phyloP scores from a whole-genome alignment of 2,329 filamentous ascomycete genomes.

The Tetracladium maxilliforme region DNA sequence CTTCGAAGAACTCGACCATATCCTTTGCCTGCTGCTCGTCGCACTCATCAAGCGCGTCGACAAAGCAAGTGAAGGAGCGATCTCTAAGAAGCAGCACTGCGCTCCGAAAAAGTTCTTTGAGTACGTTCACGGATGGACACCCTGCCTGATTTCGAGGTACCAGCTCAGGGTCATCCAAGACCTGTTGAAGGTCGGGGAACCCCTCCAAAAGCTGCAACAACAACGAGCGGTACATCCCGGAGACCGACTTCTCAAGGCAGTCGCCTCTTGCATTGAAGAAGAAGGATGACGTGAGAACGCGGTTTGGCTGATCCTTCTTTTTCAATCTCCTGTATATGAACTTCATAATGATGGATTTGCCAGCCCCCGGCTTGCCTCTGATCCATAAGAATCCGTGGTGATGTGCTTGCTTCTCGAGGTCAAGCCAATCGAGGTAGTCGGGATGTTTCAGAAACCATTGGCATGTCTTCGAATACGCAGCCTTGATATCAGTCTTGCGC shows the following conservation, averaged over 20 bases:
- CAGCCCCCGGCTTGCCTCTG: constrained; percentile 26
- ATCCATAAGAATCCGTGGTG: constrained; percentile 30
- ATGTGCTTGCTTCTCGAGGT: constrained; percentile 10
- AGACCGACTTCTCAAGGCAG: constrained; percentile 24
- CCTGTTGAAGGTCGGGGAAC: constrained; percentile 15
- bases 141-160: constrained; percentile 3
- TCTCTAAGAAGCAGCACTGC: constrained; percentile 5
- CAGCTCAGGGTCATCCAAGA: constrained; percentile 12
- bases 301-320: constrained; percentile 2
- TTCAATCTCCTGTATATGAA: constrained; percentile 7
- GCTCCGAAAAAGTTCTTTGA: constrained; percentile 9
- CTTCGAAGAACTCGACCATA: constrained; percentile 14
- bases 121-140: no score
- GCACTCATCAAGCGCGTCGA: constrained; percentile 22
- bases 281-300: constrained; percentile 8
- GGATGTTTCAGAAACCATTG: constrained; percentile 20
- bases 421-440: constrained; percentile 21
- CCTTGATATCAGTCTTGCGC: constrained; percentile 18
- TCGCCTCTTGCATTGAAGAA: constrained; percentile 8
- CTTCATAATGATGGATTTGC: constrained; percentile 29
- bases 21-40: constrained; percentile 13
- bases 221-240: constrained; percentile 34
- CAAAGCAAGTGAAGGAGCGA: constrained; percentile 9
- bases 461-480: constrained; percentile 21
- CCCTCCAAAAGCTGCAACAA: constrained; percentile 26